phyloP scores from a whole-genome alignment of 2,329 filamentous ascomycete genomes.

The Diaporthe sp. region DNA sequence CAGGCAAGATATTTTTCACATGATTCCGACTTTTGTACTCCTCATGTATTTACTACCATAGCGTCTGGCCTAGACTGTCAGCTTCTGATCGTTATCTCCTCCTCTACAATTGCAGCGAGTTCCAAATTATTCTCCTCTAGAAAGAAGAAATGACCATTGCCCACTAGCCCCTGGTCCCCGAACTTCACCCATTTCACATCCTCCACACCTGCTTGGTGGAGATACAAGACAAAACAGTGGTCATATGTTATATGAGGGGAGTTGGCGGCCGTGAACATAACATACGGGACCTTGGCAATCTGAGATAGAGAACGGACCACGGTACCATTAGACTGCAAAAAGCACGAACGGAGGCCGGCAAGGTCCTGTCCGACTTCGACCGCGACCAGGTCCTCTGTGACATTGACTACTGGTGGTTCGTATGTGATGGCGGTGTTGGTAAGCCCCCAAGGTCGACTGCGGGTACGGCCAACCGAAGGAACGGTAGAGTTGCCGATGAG shows the following conservation, averaged over 20 bases:
- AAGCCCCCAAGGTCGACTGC: conserved; percentile 17
- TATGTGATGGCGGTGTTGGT: conserved; percentile 20
- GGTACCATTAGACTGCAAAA: not conserved
- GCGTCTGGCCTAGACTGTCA: too few relatives aligned
- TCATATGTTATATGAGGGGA: conserved; percentile 22
- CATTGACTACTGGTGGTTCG: not conserved
- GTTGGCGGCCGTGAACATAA: conserved; percentile 17
- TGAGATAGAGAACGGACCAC: conserved; percentile 15
- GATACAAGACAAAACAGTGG: conserved; percentile 10
- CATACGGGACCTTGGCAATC: conserved; percentile 12
- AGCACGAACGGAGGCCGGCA: not conserved
- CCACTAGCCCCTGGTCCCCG: not conserved
- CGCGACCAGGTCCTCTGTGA: not conserved
- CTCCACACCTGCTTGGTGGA: conserved; percentile 2
- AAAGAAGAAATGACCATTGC: conserved; percentile 22
- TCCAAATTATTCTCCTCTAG: conserved; percentile 15
- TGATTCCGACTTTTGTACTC: too few relatives aligned
- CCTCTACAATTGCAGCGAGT: conserved; percentile 2
- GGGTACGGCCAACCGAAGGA: not conserved
- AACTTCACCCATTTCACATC: conserved; percentile 20
- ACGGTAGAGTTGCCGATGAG: conserved; percentile 19
- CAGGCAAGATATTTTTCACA: too few relatives aligned
- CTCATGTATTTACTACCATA: too few relatives aligned
- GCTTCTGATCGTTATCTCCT: conserved; percentile 5
- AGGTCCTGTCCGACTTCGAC: conserved; percentile 10